phyloP scores from a whole-genome alignment of 1,284 basidiomycete species.

The Mycena sp. region DNA sequence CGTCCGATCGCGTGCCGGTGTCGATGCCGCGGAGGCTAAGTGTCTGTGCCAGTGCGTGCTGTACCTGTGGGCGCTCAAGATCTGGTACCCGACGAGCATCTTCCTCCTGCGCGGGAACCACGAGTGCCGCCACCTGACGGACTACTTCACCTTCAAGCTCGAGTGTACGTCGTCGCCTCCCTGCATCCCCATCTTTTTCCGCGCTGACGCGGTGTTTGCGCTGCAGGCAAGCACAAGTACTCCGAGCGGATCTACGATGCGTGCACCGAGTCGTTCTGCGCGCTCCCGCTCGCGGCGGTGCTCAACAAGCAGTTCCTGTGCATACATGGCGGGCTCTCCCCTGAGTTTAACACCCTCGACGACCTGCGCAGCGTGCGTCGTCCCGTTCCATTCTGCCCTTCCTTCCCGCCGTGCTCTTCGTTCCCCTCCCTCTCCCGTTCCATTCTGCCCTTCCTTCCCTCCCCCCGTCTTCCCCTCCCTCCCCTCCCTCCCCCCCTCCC shows the following conservation, averaged over 20 bases:
- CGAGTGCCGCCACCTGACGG: constrained; percentile 89
- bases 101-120: constrained; percentile 93
- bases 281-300: constrained; percentile 89
- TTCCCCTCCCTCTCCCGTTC: background rate
- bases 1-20: background rate
- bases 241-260: constrained; percentile 91
- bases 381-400: background rate
- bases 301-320: constrained; percentile 99
- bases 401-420: no score
- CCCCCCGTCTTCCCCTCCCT: background rate
- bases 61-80: constrained; percentile 90
- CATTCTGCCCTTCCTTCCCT: no score
- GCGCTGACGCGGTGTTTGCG: background rate
- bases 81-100: constrained; percentile 92
- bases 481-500: background rate
- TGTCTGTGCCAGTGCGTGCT: constrained; percentile 75
- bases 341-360: constrained; percentile 91
- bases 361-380: constrained; percentile 80
- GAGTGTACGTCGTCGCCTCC: constrained; percentile 69
- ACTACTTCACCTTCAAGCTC: constrained; percentile 91
- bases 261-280: constrained; percentile 94
- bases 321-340: constrained; percentile 93
- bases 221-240: constrained; percentile 92
- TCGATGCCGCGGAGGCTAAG: background rate
- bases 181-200: background rate